Base-by-base conservation (phyloP, 345 rosid species). In the Eucalyptus tenuipes region DNA sequence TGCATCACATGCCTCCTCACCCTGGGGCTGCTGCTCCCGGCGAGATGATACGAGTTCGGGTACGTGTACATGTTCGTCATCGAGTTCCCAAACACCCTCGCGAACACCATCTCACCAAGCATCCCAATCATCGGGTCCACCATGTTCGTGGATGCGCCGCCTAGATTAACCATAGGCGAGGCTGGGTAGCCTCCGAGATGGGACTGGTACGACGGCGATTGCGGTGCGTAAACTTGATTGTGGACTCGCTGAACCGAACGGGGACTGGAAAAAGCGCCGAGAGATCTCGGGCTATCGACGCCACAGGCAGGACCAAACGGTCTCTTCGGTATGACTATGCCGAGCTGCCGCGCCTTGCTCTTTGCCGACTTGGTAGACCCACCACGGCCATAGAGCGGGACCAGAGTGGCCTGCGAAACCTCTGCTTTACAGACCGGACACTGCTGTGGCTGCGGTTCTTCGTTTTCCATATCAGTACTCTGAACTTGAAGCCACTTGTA, bases 401-500 rank as follows among this genome's bases (percentile, higher is more conserved):
- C 92, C 24, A 93, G 81, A 17, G 93, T 89, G 29, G 90, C 88
- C 71, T 90, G 87, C 10, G 92, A 91, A 37, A 92, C 88, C 71
- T 91, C 92, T 4, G 93, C 87, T 89, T 91, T 92, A 90, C 95
- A 93, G 12, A 93, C 95, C 13, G 95, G 95, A 66, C 95, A 93
- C 55, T 90, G 92, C 66, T 85, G 92, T 44, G 87, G 95, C 29
- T 37, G 55, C 14, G 84, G 59, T 5, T 89, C 90, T 47, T 90
- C 85, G 42, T n/a, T 47, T 40, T 93, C 93, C 1, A 92, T 12
- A 3, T 95, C 89, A 44, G 86, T 71, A 84, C 89, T 90, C 59
- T 93, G 97, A 52, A 91, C 92, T 88, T 96, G 91, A 90, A 96
- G 98, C 99, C 99, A 98, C 90, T 92, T 94, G 94, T 98, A 96